These are phyloP conservation scores for Dictyostelium citrinum DNA, from an alignment of 78 protist genomes.

Conservation along the genomic window DNA sequence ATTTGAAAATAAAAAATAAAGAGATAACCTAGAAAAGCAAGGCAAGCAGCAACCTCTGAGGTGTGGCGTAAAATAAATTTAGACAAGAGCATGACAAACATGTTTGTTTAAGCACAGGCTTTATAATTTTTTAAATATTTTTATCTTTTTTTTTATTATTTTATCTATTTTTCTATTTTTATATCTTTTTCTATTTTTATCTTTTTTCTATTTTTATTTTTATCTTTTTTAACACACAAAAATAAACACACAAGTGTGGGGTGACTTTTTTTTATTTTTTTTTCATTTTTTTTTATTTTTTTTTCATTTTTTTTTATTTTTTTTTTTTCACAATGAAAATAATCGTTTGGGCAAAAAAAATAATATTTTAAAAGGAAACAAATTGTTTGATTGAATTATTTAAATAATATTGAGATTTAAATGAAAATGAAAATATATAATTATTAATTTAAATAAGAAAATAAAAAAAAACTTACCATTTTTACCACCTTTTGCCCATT, in stretches of 20 bases:
- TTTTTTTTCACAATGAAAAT: no score
- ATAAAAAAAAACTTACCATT: slow-evolving; percentile 2
- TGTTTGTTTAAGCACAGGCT: no score
- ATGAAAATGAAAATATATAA: not conserved
- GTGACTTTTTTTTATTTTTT: not conserved
- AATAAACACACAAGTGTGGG: not conserved
- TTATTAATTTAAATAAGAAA: not conserved
- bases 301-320: not conserved
- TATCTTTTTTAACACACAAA: not conserved
- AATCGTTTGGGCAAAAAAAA: no score
- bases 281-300: not conserved
- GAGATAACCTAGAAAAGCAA: not conserved
- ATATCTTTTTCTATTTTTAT: no score
- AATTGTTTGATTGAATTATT: no score
- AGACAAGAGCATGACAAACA: not conserved
- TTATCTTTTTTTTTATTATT: no score
- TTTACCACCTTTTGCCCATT: slow-evolving; percentile 73
- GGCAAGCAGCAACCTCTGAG: not conserved
- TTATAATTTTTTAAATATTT: no score
- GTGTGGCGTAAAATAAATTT: not conserved
- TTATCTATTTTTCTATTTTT: no score
- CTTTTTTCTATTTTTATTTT: no score
- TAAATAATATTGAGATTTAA: no score
- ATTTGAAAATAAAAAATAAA: no score
- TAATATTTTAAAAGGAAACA: no score